Evolutionary conservation across 163 green algal genomes (phyloP), one percentile per base, ranked within the genome.

Genomic region (Chlamydomonas reinhardtii): DNA sequence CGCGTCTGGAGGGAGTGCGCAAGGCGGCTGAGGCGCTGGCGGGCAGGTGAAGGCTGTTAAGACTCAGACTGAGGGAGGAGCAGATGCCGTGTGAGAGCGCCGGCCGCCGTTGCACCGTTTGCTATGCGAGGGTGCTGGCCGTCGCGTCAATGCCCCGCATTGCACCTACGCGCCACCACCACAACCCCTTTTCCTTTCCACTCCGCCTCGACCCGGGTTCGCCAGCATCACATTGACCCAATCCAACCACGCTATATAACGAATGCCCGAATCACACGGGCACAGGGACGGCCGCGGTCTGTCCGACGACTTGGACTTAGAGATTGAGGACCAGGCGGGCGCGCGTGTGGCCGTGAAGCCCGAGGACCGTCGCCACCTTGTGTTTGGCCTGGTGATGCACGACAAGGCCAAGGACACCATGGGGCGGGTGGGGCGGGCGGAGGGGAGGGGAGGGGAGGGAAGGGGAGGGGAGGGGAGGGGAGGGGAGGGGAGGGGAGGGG

Each of bases 301-400:
- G 52, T 73, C 61, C 14, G 87, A 90, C 74, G 84, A 88, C 22
- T 89, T 88, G 9, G 81, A 92, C 4, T 89, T 94, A 37, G 76
- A 76, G 29, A 82, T 95, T 20, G 89, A 93, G 32, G 92, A 94
- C 70, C 89, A 93, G 90, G 87, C 74, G 4, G 90, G 90, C 68
- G 34, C 84, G 22, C 16, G 31, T 0, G 14, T 93, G 61, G 25
- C 65, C 0, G 74, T 95, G 24, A 85, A 85, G 20, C 68, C 89
- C 20, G 76, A 91, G n/a, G 90, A 95, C 76, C 73, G 87, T 27
- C 66, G 76, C 17, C 87, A 87, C 17, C 80, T 95, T 61, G 89
- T 93, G 74, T 76, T 93, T 65, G 93, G 88, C 4, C 72, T 95
- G 54, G 88, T 91, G 15, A 80, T 95, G 68, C 91, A 95, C 82